Evolutionary conservation across 176 grass and related monocot species (phyloP), one percentile per base, ranked within the genome.

Genomic region (Oryza meyeriana): DNA sequence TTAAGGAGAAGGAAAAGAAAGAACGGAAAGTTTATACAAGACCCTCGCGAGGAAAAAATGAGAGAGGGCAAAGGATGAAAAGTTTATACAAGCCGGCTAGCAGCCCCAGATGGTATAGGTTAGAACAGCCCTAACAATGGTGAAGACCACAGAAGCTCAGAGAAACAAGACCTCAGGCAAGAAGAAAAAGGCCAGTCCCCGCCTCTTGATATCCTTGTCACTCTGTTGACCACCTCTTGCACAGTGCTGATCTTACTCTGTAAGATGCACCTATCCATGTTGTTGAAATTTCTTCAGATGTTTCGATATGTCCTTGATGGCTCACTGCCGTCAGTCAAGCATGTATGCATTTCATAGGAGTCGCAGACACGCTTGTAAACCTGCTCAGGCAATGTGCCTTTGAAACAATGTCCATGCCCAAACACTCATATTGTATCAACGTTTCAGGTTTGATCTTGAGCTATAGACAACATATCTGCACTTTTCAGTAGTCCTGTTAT

Each of bases 381-480:
- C 45, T 18, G 44, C 38, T 32, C 36, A 8, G 24, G 16, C 48
- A 71, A 61, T 27, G 4, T 59, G 33, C 41, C 9, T 30, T 57
- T 20, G 33, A 41, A 70, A 80, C 18, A 58, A 30, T 61, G 26
- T 13, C 34, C 12, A 41, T 14, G 5, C 48, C 32, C 32, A 16
- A 78, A 72, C 28, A 24, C 52, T 82, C n/a, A 34, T 81, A 62
- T 32, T 55, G 20, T 55, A 55, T 55, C 50, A n/a, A 55, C 50
- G n/a, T 22, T 55, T 55, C 18, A 55, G 18, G 50, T 55, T 55
- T 44, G 36, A 82, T 62, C 52, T 72, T 61, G 17, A 31, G 26
- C 34, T 41, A 50, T 61, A n/a, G 16, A 81, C 8, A 71, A 30
- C 39, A 66, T 12, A 34, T 66, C 28, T 34, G 29, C 27, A 62